Evolutionary conservation across 257 asterid species (phyloP), one percentile per base, ranked within the genome.

Genomic region (Ophiorrhiza pumila): DNA sequence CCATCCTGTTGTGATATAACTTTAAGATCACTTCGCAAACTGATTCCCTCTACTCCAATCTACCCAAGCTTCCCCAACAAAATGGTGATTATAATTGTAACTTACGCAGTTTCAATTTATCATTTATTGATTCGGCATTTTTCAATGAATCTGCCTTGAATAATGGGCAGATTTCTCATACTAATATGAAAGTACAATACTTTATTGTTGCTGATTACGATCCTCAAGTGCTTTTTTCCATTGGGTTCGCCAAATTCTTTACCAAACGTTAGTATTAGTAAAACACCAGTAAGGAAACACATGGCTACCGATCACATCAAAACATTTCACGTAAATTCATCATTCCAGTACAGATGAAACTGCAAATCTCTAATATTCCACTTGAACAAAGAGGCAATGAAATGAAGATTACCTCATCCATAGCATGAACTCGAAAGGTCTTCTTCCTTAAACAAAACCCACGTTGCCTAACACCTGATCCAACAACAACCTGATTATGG

Each of bases 401-500:
- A 31, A 23, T n/a, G 61, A 75, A 14, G 27, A 67, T 66, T 83
- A 87, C 97, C 80, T 84, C 96, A 79, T 82, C 96, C 93, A 83
- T 77, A 25, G 88, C 87, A 65, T 76, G 68, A 77, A 85, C 76
- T 50, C 78, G 86, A 74, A 80, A 71, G 65, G 39, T 74, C 75
- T 76, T 63, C 50, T 68, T 83, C 76, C 80, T 78, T 76, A 65
- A 76, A 73, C 80, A 79, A 74, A 66, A 65, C 35, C 84, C 89
- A 80, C 73, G 70, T 14, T 74, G 74, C 71, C 78, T 53, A 25
- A 12, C 31, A 25, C 25, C 56, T 9, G 57, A 53, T 50, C 61
- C 61, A 63, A 20, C 42, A 18, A 39, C 65, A 34, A 68, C 79
- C 79, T 75, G 39, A 45, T 22, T 7, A 66, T 43, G 29, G 17